phyloP scores from a whole-genome alignment of 352 stramenopile species.

The Globisporangium irregulare region DNA sequence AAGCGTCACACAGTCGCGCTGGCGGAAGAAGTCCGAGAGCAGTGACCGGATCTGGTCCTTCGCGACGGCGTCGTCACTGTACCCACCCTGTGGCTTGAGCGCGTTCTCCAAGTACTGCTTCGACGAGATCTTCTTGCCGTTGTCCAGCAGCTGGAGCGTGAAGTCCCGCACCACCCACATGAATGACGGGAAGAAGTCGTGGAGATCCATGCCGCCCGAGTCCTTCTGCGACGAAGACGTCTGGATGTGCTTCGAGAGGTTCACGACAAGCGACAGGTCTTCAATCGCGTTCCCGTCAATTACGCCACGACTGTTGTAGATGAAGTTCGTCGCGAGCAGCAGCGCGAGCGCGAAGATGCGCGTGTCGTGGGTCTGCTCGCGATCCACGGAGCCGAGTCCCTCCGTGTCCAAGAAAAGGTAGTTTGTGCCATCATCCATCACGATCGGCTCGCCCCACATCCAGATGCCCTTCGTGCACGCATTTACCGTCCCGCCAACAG shows the following conservation, averaged over 20 bases:
- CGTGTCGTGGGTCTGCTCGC: conserved; percentile 87
- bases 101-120: conserved; percentile 89
- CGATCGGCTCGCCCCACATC: conserved; percentile 86
- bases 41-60: conserved; percentile 84
- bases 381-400: conserved; percentile 78
- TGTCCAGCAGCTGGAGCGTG: conserved; percentile 81
- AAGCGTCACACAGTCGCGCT: conserved; percentile 88
- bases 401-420: conserved; percentile 89
- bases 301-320: conserved; percentile 90
- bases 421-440: conserved; percentile 64
- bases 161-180: conserved; percentile 91
- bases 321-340: conserved; percentile 82
- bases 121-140: conserved; percentile 83
- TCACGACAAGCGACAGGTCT: conserved; percentile 88
- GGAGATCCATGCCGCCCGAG: conserved; percentile 31
- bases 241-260: conserved; percentile 90
- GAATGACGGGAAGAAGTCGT: conserved; percentile 87
- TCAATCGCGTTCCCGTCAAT: conserved; percentile 90
- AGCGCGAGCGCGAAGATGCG: conserved; percentile 88
- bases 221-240: conserved; percentile 40
- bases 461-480: conserved; percentile 91
- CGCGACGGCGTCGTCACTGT: conserved; percentile 68
- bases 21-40: conserved; percentile 80
- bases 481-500: conserved; percentile 82
- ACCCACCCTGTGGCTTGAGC: conserved; percentile 74